These are phyloP conservation scores for Mycena maculata DNA, from an alignment of 768 basidiomycete species.

Conservation along the genomic window DNA sequence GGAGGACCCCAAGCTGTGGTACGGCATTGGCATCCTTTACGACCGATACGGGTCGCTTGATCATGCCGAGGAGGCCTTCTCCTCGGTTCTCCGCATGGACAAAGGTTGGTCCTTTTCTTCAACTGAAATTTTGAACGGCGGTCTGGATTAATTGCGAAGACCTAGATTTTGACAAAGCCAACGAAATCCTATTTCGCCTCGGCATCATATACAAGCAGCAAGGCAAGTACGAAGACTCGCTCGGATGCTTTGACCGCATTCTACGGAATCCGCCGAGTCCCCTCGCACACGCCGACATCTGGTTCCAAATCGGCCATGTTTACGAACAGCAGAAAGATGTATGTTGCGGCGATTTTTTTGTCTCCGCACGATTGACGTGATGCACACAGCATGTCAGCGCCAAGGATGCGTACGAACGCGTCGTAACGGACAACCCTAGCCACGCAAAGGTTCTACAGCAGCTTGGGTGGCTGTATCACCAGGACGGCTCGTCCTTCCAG, in stretches of 20 bases:
- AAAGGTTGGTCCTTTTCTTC: slow-evolving; percentile 72
- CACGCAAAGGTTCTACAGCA: slow-evolving; percentile 99
- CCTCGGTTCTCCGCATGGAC: slow-evolving; percentile 96
- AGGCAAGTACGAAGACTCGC: slow-evolving; percentile 88
- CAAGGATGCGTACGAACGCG: slow-evolving; percentile 96
- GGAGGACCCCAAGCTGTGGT: slow-evolving; percentile 99
- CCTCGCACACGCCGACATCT: slow-evolving; percentile 96
- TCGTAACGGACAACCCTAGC: slow-evolving; percentile 90
- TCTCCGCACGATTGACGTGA: slow-evolving; percentile 32
- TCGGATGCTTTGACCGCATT: slow-evolving; percentile 96
- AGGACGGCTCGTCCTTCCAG: slow-evolving; percentile 93
- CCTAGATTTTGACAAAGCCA: slow-evolving; percentile 96
- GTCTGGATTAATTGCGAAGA: slow-evolving; percentile 49
- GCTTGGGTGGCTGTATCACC: slow-evolving; percentile 97
- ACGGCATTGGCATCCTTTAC: slow-evolving; percentile 98
- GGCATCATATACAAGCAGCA: slow-evolving; percentile 99
- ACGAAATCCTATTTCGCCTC: slow-evolving; percentile 97
- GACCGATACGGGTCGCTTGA: slow-evolving; percentile 98
- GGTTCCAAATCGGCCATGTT: slow-evolving; percentile 99
- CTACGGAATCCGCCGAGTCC: slow-evolving; percentile 95
- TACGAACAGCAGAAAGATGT: slow-evolving; percentile 98
- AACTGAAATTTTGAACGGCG: slow-evolving; percentile 24
- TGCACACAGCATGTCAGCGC: slow-evolving; percentile 80
- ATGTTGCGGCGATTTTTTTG: slow-evolving; percentile 38
- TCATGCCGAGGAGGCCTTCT: slow-evolving; percentile 98